These are phyloP conservation scores for Gorgonomyces haynaldii DNA, from an alignment of 192 early-diverging fungal genomes.

Conservation along the genomic window DNA sequence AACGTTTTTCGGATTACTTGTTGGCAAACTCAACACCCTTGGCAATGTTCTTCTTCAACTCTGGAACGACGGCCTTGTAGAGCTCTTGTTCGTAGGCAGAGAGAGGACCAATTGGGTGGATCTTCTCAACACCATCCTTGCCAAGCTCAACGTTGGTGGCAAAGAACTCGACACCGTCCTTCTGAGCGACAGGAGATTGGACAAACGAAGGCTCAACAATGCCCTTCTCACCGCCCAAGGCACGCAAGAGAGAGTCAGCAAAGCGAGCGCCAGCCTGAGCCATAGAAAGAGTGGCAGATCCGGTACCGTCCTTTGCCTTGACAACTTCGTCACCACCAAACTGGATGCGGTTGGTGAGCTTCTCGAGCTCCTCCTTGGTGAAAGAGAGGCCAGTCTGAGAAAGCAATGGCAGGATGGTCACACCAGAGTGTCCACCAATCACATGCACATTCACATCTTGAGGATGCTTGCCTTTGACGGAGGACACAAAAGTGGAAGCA, in stretches of 20 bases:
- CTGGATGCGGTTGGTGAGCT: constrained; percentile 90
- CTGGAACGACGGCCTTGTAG: constrained; percentile 59
- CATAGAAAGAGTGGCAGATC: constrained; percentile 78
- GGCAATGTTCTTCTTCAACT: constrained; percentile 77
- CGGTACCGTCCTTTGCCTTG: constrained; percentile 94
- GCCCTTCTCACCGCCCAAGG: constrained; percentile 66
- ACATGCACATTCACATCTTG: constrained; percentile 58
- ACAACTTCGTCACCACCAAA: constrained; percentile 97
- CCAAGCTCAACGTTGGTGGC: constrained; percentile 52
- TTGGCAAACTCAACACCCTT: constrained; percentile 79
- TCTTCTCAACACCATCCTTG: constrained; percentile 67
- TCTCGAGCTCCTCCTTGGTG: constrained; percentile 68
- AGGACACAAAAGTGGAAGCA: constrained; percentile 78
- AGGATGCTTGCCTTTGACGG: constrained; percentile 63
- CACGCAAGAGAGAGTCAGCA: constrained; percentile 74
- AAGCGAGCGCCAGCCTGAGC: constrained; percentile 78
- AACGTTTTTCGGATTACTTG: no score
- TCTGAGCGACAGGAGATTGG: constrained; percentile 48
- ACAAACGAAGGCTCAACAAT: constrained; percentile 87
- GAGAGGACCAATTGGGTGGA: constrained; percentile 65
- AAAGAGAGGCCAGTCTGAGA: constrained; percentile 64
- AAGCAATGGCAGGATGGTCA: constrained; percentile 88
- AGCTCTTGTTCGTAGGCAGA: constrained; percentile 73
- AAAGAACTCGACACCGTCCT: constrained; percentile 50
- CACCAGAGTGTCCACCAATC: constrained; percentile 90